Evolutionary conservation across 805 yeast species (phyloP).

Genomic region (Metschnikowia kunwiensis): DNA sequence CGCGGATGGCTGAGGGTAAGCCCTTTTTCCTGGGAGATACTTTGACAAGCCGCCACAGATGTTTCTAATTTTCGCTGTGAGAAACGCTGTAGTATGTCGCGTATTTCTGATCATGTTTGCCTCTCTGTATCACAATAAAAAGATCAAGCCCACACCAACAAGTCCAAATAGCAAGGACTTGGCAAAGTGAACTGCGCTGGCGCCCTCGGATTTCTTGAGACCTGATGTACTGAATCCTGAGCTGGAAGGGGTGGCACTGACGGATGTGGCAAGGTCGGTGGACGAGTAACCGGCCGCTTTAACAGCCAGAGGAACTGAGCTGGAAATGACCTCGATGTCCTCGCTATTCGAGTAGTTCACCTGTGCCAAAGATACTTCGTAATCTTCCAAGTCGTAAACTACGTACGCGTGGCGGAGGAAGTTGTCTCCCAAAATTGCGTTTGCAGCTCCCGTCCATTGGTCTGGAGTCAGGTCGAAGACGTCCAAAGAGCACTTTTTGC

Average conservation of each 20-base stretch:
- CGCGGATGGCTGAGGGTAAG: too few relatives aligned
- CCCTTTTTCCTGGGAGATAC: too few relatives aligned
- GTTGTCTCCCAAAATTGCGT: conserved; percentile 57
- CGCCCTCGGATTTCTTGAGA: conserved; percentile 2
- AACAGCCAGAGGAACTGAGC: conserved; percentile 48
- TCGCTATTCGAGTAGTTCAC: conserved; percentile 23
- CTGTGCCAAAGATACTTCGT: conserved; percentile 54
- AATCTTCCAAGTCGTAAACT: conserved; percentile 61
- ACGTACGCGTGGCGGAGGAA: conserved; percentile 61
- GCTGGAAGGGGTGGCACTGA: not conserved
- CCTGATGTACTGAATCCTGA: conserved; percentile 2
- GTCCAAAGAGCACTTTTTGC: conserved; percentile 26
- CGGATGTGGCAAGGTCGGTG: conserved; percentile 23
- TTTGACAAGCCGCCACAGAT: too few relatives aligned
- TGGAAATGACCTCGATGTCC: conserved; percentile 45
- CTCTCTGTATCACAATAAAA: too few relatives aligned
- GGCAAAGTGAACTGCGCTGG: not conserved
- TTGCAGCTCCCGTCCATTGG: too few relatives aligned
- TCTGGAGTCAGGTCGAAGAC: conserved; percentile 10
- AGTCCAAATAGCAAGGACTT: not conserved
- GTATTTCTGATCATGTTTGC: too few relatives aligned
- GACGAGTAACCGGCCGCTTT: conserved; percentile 45
- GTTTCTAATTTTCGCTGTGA: too few relatives aligned
- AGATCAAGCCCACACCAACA: not conserved
- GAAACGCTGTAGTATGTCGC: too few relatives aligned